Conservation (phyloP, 768 basidiomycete species). For the Lactarius akahatsu region DNA sequence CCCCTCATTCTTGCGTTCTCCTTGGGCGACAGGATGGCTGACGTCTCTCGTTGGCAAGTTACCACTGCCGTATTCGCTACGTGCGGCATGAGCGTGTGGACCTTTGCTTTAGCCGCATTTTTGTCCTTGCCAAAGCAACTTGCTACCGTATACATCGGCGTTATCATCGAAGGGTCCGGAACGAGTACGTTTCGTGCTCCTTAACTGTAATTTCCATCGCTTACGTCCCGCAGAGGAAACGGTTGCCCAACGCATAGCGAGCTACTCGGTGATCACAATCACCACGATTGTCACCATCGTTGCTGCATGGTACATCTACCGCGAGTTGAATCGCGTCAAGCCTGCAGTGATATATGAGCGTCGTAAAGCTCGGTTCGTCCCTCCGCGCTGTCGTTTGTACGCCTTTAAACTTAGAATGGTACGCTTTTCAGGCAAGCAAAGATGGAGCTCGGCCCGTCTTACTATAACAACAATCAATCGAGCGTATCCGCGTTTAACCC, state of each 20-base stretch:
- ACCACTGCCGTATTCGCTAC: conserved; percentile 87
- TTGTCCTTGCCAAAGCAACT: conserved; percentile 90
- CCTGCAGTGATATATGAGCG: conserved; percentile 64
- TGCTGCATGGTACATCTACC: conserved; percentile 84
- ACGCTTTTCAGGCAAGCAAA: conserved; percentile 51
- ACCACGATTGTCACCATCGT: conserved; percentile 69
- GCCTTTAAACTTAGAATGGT: conserved; percentile 13
- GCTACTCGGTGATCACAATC: conserved; percentile 62
- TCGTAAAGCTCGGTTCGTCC: conserved; percentile 63
- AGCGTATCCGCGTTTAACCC: conserved; percentile 29
- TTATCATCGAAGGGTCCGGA: conserved; percentile 51
- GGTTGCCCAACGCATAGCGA: conserved; percentile 58
- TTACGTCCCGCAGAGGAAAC: conserved; percentile 36
- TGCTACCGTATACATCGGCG: conserved; percentile 88
- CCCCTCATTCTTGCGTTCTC: not conserved
- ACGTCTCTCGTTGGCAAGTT: conserved; percentile 46
- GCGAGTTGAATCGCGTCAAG: conserved; percentile 67
- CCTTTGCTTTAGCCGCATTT: conserved; percentile 77
- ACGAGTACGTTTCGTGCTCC: conserved; percentile 2
- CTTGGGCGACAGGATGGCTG: not conserved
- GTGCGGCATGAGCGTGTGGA: conserved; percentile 80
- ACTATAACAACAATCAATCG: conserved; percentile 28
- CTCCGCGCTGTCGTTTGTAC: not conserved
- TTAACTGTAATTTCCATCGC: not conserved
- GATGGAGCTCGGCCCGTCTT: conserved; percentile 32